Evolutionary conservation across 345 rosid species (phyloP).

Genomic region (Euphorbia tirucalli): DNA sequence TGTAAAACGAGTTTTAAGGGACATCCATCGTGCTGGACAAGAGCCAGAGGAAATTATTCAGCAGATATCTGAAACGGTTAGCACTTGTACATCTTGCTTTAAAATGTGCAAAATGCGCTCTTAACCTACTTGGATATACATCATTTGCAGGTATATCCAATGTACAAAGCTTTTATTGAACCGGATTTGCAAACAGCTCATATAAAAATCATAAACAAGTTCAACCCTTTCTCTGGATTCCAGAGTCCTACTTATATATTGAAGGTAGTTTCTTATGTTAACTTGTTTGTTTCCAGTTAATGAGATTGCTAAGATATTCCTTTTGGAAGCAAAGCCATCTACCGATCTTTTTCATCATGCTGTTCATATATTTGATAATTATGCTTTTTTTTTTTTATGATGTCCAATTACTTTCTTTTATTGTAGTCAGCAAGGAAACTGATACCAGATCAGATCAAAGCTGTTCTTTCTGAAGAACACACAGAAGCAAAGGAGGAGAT

Average conservation of each 20-base stretch:
- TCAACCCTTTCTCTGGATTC: constrained; percentile 95
- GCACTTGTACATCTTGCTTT: constrained; percentile 13
- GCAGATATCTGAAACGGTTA: constrained; percentile 97
- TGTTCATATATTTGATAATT: not conserved
- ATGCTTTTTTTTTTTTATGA: constrained; percentile 12
- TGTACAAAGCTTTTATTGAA: constrained; percentile 99
- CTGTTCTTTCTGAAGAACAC: constrained; percentile 59
- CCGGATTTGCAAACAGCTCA: constrained; percentile 99
- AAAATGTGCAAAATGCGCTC: not conserved
- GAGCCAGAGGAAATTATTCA: constrained; percentile 97
- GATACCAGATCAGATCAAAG: constrained; percentile 65
- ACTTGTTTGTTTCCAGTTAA: too few species aligned
- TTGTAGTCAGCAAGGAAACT: constrained; percentile 76
- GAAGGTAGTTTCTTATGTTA: constrained; percentile 51
- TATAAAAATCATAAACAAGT: constrained; percentile 82
- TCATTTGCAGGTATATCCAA: constrained; percentile 81
- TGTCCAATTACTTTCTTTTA: constrained; percentile 28
- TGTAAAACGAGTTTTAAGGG: constrained; percentile 93
- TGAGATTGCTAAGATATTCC: too few species aligned
- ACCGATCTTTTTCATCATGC: not conserved
- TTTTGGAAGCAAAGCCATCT: not conserved
- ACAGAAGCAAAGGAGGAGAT: constrained; percentile 77
- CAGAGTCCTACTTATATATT: constrained; percentile 94
- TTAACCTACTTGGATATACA: constrained; percentile 15
- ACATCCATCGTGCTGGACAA: constrained; percentile 97